Base-by-base conservation (phyloP, 2,329 filamentous ascomycete genomes). In the Neonectria sp. region DNA sequence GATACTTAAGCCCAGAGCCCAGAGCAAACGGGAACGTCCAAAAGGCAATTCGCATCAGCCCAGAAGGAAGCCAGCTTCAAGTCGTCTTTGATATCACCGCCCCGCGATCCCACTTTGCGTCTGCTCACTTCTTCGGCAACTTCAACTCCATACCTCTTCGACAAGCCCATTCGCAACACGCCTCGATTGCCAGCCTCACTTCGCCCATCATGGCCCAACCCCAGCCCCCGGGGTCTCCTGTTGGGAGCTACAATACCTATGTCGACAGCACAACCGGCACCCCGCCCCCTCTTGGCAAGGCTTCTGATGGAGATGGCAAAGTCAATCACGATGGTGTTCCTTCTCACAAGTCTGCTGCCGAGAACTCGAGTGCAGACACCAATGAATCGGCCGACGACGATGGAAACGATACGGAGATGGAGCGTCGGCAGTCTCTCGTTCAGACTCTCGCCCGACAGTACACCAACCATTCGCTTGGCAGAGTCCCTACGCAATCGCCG, bases 381-480 rank as follows among this genome's bases (percentile, higher is more conserved):
- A 62, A 55, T 46, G 63, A 65, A 13, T 65, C 58, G 33, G 35
- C 31, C 37, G 63, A 66, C 21, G 29, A 53, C n/a, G 58, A 62
- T 9, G 46, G 17, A 6, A 46, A 58, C 7, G 46, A 33, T 31
- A 7, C 40, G 1, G 63, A 66, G 40, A 66, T 66, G 63, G 46
- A 57, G n/a, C 63, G 58, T 15, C 63, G 63, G 24, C 58, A 61
- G 37, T 66, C 63, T n/a, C 46, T 66, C 3, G 53, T 66, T 1
- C 63, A 66, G 37, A 40, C 40, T 29, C 63, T 66, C 27, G 63
- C 63, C 6, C 58, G 63, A 9, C 63, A 66, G 29, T 66, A 66
- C 63, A 66, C 63, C 5, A 57, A 40, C 46, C 59, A 60, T 17
- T 66, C 63, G 2, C 46, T 57, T 4, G 53, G 46, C 1, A 35